Evolutionary conservation across 2,329 filamentous ascomycete genomes (phyloP), one percentile per base, ranked within the genome.

Genomic region (Shiraia sp.): DNA sequence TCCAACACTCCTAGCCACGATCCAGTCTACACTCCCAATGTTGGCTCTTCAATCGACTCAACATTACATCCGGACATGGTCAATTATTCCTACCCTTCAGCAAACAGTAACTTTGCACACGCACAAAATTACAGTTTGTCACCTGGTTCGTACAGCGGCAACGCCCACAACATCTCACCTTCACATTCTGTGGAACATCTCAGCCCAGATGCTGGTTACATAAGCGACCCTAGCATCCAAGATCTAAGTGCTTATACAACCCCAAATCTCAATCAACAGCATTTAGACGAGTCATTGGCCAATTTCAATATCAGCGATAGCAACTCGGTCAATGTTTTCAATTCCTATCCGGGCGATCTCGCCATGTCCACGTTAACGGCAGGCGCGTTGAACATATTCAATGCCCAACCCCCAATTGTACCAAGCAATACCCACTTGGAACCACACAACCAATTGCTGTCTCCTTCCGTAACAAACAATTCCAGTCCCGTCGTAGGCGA

Each of bases 161-260:
- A 57, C 40, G 61, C 58, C 23, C 59, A 63, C 27, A 64, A 55
- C 36, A 51, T 65, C 25, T 72, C 69, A 6, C 68, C 69, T 16
- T 65, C 65, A 19, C 61, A 65, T 40, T 69, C 68, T n/a, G 56
- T 63, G 40, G 68, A 70, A 25, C 60, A 70, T 31, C 48, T 69
- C 24, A 71, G 67, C 33, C 65, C 68, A 7, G 64, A 69, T 28
- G 41, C 49, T 17, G 57, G 61, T 10, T 69, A 69, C 35, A 45
- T 60, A 37, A 68, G 62, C 40, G 66, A 70, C 36, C 53, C 59
- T 13, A 65, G 51, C 34, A 59, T 65, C 29, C 57, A 59, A 15
- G 59, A 67, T 24, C 38, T 56, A 16, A 67, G 61, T 48, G 59
- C 49, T 34, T 68, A 66, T 31, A 53, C 65, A 3, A 66, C 64